A percentile compares a stretch with the other conserved stretches of the same genome.
Conservation (phyloP, 2,329 filamentous ascomycete species). For the Akanthomyces dipterigenus region DNA sequence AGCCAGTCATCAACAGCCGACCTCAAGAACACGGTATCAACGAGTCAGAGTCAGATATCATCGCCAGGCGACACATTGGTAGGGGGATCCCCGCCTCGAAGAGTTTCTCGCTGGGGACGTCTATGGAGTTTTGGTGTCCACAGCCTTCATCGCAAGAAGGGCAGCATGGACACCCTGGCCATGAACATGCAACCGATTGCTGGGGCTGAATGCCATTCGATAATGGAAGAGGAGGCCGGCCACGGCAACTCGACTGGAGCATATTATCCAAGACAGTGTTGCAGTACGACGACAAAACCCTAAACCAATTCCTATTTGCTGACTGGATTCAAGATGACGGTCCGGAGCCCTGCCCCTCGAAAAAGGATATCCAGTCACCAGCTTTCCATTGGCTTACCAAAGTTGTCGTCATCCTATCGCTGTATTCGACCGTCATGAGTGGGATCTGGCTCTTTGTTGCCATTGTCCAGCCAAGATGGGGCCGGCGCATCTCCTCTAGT, state of each 20-base stretch:
- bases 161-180: neutral
- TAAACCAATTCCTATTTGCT: neutral
- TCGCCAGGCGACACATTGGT: neutral
- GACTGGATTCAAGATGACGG: conserved; percentile 16
- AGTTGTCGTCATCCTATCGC: conserved; percentile 40
- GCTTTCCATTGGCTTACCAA: conserved; percentile 42
- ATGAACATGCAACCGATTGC: neutral
- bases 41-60: neutral
- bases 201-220: neutral
- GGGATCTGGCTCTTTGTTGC: conserved; percentile 60
- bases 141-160: neutral
- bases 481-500: conserved; percentile 46
- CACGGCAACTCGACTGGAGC: neutral
- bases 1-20: neutral
- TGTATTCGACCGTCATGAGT: conserved; percentile 60
- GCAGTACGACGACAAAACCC: neutral
- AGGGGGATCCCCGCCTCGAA: neutral
- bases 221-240: neutral
- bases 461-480: conserved; percentile 56
- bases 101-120: neutral
- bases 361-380: conserved; percentile 24
- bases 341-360: conserved; percentile 28
- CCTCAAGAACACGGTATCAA: neutral
- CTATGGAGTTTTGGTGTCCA: neutral
- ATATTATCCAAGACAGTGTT: neutral